phyloP scores from a whole-genome alignment of 108 stramenopile species.

The Conticribra weissflogii region DNA sequence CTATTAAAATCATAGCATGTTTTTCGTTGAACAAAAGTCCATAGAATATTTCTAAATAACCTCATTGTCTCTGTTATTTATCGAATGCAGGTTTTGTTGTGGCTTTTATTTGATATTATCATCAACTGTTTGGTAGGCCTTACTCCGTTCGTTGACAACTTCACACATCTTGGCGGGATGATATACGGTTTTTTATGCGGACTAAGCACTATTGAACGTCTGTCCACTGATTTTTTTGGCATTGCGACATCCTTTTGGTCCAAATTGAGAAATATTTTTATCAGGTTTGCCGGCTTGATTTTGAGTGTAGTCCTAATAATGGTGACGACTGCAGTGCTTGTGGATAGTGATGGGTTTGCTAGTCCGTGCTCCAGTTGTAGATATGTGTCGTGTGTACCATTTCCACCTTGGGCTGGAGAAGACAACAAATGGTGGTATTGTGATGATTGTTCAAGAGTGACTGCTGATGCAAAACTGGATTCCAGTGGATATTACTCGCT shows the following conservation, averaged over 20 bases:
- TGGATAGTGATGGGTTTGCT: conserved; percentile 59
- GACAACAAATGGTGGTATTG: conserved; percentile 91
- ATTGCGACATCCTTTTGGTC: conserved; percentile 33
- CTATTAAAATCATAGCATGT: neutral
- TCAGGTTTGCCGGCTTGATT: conserved; percentile 78
- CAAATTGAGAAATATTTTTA: conserved; percentile 35
- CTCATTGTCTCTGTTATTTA: neutral
- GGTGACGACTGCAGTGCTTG: conserved; percentile 66
- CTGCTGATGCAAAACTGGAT: conserved; percentile 54
- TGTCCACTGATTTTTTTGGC: conserved; percentile 77
- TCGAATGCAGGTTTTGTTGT: conserved; percentile 52
- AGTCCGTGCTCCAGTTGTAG: conserved; percentile 75
- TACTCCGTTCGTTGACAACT: conserved; percentile 92
- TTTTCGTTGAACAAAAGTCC: neutral
- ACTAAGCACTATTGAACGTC: conserved; percentile 72
- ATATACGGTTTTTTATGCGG: conserved; percentile 84
- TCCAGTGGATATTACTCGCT: conserved; percentile 52
- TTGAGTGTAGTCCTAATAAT: conserved; percentile 68
- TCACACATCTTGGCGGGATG: conserved; percentile 86
- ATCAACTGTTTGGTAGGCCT: conserved; percentile 84
- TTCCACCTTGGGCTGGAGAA: conserved; percentile 66
- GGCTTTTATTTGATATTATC: conserved; percentile 78
- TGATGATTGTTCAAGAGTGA: conserved; percentile 75
- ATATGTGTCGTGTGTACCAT: conserved; percentile 84
- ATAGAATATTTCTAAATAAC: neutral